Evolutionary conservation across 345 rosid genomes (phyloP), one percentile per base, ranked within the genome.

Genomic region (Odontarrhena argentea): DNA sequence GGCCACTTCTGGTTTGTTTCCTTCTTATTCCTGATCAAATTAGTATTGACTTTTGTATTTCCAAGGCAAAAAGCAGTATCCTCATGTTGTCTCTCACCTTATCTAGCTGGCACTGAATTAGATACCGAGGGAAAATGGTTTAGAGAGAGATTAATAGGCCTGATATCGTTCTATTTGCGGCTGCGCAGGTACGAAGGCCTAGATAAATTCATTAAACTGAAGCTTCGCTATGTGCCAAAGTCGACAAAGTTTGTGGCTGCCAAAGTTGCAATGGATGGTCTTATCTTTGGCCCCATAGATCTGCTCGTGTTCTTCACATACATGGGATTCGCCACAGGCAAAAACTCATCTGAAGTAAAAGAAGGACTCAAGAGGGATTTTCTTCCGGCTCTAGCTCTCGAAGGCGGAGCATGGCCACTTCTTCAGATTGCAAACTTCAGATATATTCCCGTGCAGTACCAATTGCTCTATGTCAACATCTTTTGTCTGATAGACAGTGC

Each of bases 401-500:
- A 90, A 71, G 97, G 97, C 4, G 87, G 92, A 25, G 69, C 84
- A 52, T 90, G 99, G 96, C 97, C 97, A 0, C 74, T 90, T 6
- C 82, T 88, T 70, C 96, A 94, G 80, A 68, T 88, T 41, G 95
- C 86, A 1, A 94, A 91, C 80, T 94, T 90, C 79, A 83, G 91
- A 32, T 88, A 86, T 32, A 73, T 90, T 46, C 97, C 92, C 0
- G 96, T 90, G 62, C 83, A 84, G 62, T 87, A 94, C 82, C 99
- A 90, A 68, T 87, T 94, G 49, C 89, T 86, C 10, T 93, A 93
- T 45, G 94, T 88, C 68, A 93, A 90, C 71, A 64, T 83, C 45
- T 94, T 94, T 79, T 90, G 97, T 84, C 76, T 93, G 67, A 58
- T 94, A 66, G 97, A 94, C 85, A 88, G 92, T 37, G 88, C 87